Evolutionary conservation across 495 filamentous ascomycete species (phyloP), one percentile per base, ranked within the genome.

Genomic region (Aspergillus kassunensis): DNA sequence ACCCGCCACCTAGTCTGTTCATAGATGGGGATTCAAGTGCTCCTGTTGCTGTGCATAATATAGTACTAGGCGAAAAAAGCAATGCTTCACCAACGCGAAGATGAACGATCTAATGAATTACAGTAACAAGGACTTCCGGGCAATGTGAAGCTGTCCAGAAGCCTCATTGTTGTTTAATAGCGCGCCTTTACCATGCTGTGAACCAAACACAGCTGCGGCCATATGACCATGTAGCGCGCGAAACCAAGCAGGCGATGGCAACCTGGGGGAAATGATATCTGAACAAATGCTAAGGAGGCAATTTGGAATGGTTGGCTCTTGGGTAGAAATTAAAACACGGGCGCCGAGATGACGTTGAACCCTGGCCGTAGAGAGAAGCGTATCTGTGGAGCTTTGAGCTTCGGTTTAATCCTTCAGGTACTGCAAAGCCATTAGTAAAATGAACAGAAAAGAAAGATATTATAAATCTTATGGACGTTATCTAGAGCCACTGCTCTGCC

Each of bases 231-330:
- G 69, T 45, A 91, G 71, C n/a, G 72, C 64, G 0, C 50, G 59
- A 30, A 87, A 65, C 89, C 88, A 92, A 6, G 79, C 79, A 0
- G 87, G 87, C 2, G 80, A 86, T 0, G 77, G 81, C 56, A 91
- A 91, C 12, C 84, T 75, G 61, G 92, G 89, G 0, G 91, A 80
- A 50, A 92, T 78, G 0, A 84, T 88, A 16, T 85, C 70, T 15
- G 79, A 84, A 62, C 81, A 89, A 6, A 92, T 74, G 51, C 85
- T 85, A 0, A 92, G 69, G 2, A 93, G 77, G 19, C 70, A 66
- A 0, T 80, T 79, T 0, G 84, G 85, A 34, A 92, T 81, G 0
- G 87, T 91, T 0, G 89, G 89, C 55, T 92, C 89, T 58, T 93
- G 87, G 0, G 89, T 92, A 0, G 88, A 81, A 23, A 91, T 83